Base-by-base conservation (phyloP, 331 rosid species). In the Quercus phellos region DNA sequence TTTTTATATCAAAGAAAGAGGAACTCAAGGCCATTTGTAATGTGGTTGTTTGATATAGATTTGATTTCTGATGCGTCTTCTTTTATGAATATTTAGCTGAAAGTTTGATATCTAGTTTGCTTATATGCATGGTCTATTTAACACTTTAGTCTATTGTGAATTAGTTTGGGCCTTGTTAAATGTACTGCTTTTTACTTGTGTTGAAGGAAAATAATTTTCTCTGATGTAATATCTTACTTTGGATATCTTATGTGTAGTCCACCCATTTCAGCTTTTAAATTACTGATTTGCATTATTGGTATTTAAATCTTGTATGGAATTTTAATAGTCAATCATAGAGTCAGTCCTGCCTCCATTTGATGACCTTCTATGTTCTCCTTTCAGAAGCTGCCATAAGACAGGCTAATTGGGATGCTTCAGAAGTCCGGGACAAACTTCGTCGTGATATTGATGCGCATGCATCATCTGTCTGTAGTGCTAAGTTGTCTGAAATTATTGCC, bases 401-500 rank as follows among this genome's bases (percentile, higher is more conserved):
- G 76, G 91, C 90, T 68, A 79, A 81, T 68, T 94, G 98, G 98
- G 84, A 90, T 79, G 81, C 92, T 59, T 88, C 87, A 7, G 92
- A 81, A 86, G 76, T 84, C 38, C 72, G 82, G 58, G 97, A 90
- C 56, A 90, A 94, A 77, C 92, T 94, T 85, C 63, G 4, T 29
- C 97, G 91, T 72, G 95, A 94, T 84, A 76, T 94, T 63, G 89
- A 89, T 78, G 79, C 76, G 22, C 97, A 94, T 86, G 84, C 84
- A 64, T 79, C 80, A 27, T 87, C 90, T 38, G 88, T 94, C 83
- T 46, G 87, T 9, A 55, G 70, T 85, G 91, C 85, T 38, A 87
- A 89, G 79, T 77, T 92, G 66, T 85, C 84, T 2, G 92, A 79
- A 78, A 70, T 94, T 60, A 78, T 78, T 29, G 50, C 84, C 77